Evolutionary conservation across 1,284 basidiomycete species (phyloP).

Genomic region (Naganishia albida): DNA sequence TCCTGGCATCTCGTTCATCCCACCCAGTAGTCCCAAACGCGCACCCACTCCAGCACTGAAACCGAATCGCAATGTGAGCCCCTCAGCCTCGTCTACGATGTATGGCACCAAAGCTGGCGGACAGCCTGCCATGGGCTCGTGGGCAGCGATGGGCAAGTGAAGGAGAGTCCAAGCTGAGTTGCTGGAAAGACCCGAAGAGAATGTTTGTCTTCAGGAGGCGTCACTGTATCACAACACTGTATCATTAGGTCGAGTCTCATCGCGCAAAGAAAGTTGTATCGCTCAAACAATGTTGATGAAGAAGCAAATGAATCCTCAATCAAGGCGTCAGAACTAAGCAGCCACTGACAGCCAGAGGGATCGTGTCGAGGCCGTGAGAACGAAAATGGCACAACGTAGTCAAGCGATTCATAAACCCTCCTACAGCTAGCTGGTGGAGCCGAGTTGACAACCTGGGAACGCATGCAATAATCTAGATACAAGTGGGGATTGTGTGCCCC

Average conservation of each 20-base stretch:
- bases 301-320: too few relatives aligned
- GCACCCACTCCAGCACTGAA: conserved; percentile 22
- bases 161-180: background rate
- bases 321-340: background rate
- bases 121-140: conserved; percentile 13
- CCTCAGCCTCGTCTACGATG: conserved; percentile 20
- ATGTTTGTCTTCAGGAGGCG: background rate
- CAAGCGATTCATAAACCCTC: background rate
- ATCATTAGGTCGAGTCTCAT: background rate
- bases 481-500: conserved; percentile 6
- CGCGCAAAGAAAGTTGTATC: conserved; percentile 4
- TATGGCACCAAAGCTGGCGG: conserved; percentile 12
- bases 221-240: conserved; percentile 13
- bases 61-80: conserved; percentile 31
- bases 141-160: conserved; percentile 27
- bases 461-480: conserved; percentile 25
- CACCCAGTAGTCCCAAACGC: conserved; percentile 27
- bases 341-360: background rate
- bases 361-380: background rate
- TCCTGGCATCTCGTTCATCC: conserved; percentile 32
- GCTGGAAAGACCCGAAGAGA: background rate
- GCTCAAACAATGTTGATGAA: background rate
- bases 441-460: conserved; percentile 9
- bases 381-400: background rate
- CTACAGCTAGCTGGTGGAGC: background rate